Percentiles rank a stretch among this genome's conserved stretches.
Conservation (phyloP, 1,139 yeast genomes). For the Williopsis jadinii region DNA sequence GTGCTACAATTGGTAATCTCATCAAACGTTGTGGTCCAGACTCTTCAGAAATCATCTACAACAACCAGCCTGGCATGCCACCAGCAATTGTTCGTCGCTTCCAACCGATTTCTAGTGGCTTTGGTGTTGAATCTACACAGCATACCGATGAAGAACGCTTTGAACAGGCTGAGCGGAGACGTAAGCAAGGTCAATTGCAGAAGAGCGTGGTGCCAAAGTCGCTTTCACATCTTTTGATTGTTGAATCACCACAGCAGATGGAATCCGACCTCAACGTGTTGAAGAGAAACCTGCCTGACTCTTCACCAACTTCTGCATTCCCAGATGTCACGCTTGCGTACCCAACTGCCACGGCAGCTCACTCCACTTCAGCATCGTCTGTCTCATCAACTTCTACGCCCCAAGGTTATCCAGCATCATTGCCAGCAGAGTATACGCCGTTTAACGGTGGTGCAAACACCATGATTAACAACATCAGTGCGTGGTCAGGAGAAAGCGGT, state of each 20-base stretch:
- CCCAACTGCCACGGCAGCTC: neutral
- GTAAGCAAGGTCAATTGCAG: constrained; percentile 39
- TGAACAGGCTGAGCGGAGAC: constrained; percentile 38
- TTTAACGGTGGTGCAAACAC: constrained; percentile 47
- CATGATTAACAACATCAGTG: constrained; percentile 55
- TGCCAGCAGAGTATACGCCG: constrained; percentile 29
- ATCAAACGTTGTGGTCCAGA: constrained; percentile 51
- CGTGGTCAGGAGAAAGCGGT: constrained; percentile 48
- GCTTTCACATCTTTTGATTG: constrained; percentile 36
- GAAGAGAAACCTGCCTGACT: constrained; percentile 8
- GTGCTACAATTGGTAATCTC: constrained; percentile 47
- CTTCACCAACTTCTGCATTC: neutral
- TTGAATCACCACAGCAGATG: constrained; percentile 15
- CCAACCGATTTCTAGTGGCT: constrained; percentile 12
- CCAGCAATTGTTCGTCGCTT: constrained; percentile 41
- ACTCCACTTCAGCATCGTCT: constrained; percentile 7
- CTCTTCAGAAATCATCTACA: constrained; percentile 40
- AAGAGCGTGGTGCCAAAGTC: constrained; percentile 43
- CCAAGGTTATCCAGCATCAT: constrained; percentile 7
- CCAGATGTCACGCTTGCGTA: neutral
- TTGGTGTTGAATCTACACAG: constrained; percentile 25
- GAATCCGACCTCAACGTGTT: constrained; percentile 2
- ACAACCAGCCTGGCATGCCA: constrained; percentile 41
- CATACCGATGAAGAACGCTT: constrained; percentile 32
- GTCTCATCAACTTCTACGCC: constrained; percentile 14